Percentiles rank a stretch among this genome's conserved stretches.
These are phyloP conservation scores for Cryptomeria japonica DNA, from an alignment of 75 land plant species.

Conservation along the genomic window DNA sequence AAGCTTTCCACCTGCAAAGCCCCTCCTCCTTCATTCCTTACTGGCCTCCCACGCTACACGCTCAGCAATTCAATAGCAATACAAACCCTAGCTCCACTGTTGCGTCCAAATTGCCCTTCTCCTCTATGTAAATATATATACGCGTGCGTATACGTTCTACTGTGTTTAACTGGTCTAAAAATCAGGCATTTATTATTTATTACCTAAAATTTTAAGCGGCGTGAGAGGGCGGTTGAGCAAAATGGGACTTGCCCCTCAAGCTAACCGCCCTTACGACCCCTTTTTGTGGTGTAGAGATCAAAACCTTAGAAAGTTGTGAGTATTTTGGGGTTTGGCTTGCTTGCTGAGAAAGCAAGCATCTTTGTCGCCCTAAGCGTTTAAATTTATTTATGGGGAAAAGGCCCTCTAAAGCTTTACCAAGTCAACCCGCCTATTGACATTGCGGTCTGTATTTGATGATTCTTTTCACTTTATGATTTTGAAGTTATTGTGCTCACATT, in stretches of 20 bases:
- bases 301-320: not conserved
- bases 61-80: not conserved
- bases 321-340: not conserved
- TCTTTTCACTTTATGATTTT: too few relatives aligned
- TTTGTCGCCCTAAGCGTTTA: not conserved
- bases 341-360: not conserved
- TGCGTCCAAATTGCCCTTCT: not conserved
- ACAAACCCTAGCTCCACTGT: slow-evolving; percentile 9
- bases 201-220: too few relatives aligned
- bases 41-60: not conserved
- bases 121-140: not conserved
- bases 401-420: not conserved
- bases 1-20: slow-evolving; percentile 4
- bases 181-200: not conserved
- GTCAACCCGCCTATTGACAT: not conserved
- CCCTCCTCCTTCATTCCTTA: slow-evolving; percentile 13
- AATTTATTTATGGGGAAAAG: not conserved
- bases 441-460: too few relatives aligned
- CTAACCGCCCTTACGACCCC: not conserved
- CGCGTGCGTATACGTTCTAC: not conserved
- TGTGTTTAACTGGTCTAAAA: not conserved
- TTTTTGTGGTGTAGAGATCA: not conserved
- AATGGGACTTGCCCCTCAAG: not conserved
- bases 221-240: not conserved
- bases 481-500: too few relatives aligned